Base-by-base conservation (phyloP, 2,329 filamentous ascomycete genomes). In the Pyricularia sp. region DNA sequence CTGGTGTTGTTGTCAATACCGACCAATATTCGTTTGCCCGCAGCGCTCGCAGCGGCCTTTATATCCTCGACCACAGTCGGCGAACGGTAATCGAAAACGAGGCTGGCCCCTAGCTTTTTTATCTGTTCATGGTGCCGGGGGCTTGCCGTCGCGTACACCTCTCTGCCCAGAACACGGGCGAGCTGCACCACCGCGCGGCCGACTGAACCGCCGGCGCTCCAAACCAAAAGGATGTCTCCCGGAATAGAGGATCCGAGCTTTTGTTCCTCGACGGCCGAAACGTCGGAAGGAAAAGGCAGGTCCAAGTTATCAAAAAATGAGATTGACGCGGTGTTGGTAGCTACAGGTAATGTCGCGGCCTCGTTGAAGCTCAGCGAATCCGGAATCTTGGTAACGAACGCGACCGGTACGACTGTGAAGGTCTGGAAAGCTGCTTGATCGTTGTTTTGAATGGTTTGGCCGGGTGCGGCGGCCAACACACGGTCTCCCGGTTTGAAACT, bases 401-500 rank as follows among this genome's bases (percentile, higher is more conserved):
- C 42, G 26, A 30, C 33, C 14, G 66, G 59, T 23, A 42, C 66
- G 36, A 70, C 66, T 14, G 31, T 66, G 65, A 68, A 72, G 42
- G 58, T 65, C 65, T 72, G 70, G 68, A 69, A 72, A 10, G 68
- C 71, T 14, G 58, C 66, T 28, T 69, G 68, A 67, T 71, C 70
- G 30, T 42, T n/a, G n/a, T 69, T 68, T 5, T 66, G 36, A 65
- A 65, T 66, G 14, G 76, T 11, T 17, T 69, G 23, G 0, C 26
- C 31, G 31, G 33, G 26, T 6, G 66, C 33, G 50, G 28, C 68
- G 28, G 69, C 59, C 2, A 72, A 36, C n/a, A 75, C 74, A 12
- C 72, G 71, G 67, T 75, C 73, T 14, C 74, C 74, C 7, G 66
- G 66, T 66, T 71, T 71, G 65, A 74, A 73, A 17, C 31, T 25